These are phyloP conservation scores for Aethionema arabicum DNA, from an alignment of 345 rosid species.

Conservation along the genomic window DNA sequence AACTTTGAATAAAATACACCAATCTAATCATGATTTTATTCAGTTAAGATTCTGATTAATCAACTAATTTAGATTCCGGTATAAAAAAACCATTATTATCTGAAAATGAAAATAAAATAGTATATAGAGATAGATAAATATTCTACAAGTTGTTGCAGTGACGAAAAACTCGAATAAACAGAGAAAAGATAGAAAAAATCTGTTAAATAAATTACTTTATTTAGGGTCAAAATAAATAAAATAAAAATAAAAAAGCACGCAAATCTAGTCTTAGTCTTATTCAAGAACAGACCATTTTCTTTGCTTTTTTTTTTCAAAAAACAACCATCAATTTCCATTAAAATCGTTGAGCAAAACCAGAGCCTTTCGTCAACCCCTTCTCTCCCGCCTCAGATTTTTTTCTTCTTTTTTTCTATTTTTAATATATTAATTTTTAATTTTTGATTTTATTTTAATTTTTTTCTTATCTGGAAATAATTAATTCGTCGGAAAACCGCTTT, in stretches of 20 bases:
- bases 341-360: conserved; percentile 21
- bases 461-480: not conserved
- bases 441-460: conserved; percentile 1
- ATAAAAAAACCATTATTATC: not conserved
- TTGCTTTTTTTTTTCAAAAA: conserved; percentile 4
- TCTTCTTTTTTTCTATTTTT: conserved; percentile 4
- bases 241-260: conserved; percentile 26
- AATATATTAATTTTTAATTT: conserved; percentile 13
- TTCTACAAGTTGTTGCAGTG: conserved; percentile 22
- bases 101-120: conserved; percentile 2
- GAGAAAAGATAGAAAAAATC: conserved; percentile 20
- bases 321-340: conserved; percentile 31
- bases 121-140: not conserved
- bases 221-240: conserved; percentile 6
- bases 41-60: not conserved
- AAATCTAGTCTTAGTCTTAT: conserved; percentile 35
- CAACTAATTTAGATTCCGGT: not conserved
- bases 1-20: too few species aligned
- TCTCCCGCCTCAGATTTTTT: conserved; percentile 39
- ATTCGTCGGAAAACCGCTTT: conserved; percentile 34
- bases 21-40: not conserved
- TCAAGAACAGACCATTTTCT: conserved; percentile 30
- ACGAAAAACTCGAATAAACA: conserved; percentile 10
- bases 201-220: conserved; percentile 29
- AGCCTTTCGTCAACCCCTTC: conserved; percentile 43